Conservation (phyloP, 169 alveolate species). For the Plasmodium cynomolgi region DNA sequence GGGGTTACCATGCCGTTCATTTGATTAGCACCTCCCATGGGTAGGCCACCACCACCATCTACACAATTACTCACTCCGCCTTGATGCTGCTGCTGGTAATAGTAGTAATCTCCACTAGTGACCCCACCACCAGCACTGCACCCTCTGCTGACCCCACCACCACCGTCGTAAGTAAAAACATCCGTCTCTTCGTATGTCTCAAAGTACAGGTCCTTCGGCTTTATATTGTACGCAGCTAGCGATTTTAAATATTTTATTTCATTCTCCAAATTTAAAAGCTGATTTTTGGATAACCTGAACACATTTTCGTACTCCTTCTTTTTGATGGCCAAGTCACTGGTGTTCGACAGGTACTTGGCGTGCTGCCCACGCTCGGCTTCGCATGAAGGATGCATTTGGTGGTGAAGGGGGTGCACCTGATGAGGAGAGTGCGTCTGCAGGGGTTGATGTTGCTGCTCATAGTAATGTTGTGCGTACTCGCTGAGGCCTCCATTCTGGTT, state of each 20-base stretch:
- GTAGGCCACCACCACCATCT: not conserved
- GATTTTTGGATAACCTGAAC: slow-evolving; percentile 34
- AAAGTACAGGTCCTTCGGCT: slow-evolving; percentile 32
- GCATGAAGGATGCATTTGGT: not conserved
- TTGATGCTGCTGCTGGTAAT: not conserved
- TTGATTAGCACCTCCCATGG: not conserved
- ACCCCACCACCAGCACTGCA: not conserved
- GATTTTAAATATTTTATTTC: slow-evolving; percentile 57
- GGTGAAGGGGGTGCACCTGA: not conserved
- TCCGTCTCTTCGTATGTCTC: slow-evolving; percentile 50
- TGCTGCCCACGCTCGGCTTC: not conserved
- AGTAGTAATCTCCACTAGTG: not conserved
- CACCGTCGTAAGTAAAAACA: not conserved
- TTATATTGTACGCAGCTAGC: slow-evolving; percentile 16
- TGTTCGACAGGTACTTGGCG: not conserved
- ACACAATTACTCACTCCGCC: not conserved
- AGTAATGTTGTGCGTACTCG: not conserved
- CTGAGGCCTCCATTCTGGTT: not conserved
- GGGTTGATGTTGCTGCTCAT: not conserved
- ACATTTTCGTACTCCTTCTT: slow-evolving; percentile 35
- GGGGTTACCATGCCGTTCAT: too few species aligned
- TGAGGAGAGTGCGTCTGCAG: not conserved
- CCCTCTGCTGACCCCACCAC: too few species aligned
- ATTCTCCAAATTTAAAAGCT: slow-evolving; percentile 35
- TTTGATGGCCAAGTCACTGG: not conserved